Conservation (phyloP, 2,329 filamentous ascomycete genomes). For the Bipolaris zeicola region DNA sequence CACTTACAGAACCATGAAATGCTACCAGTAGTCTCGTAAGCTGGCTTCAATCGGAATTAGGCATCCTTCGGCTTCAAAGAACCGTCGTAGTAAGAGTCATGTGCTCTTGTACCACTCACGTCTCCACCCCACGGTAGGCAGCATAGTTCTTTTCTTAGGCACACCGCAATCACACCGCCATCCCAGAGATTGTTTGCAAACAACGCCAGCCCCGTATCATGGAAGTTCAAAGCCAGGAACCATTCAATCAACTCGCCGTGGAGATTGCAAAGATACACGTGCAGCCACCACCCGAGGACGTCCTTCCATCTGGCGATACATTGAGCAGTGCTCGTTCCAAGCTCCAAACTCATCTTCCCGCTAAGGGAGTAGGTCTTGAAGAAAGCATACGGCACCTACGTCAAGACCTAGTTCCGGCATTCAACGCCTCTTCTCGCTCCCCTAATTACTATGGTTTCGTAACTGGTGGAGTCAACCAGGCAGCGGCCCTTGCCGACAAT, state of each 20-base stretch:
- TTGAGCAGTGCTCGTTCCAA: slow-evolving; percentile 41
- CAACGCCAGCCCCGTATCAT: slow-evolving; percentile 1
- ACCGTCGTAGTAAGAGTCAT: neutral
- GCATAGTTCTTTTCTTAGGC: neutral
- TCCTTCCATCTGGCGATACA: slow-evolving; percentile 43
- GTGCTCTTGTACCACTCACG: neutral
- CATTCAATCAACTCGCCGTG: slow-evolving; percentile 26
- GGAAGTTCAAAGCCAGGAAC: slow-evolving; percentile 21
- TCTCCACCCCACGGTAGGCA: neutral
- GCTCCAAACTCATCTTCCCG: slow-evolving; percentile 48
- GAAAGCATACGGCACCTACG: slow-evolving; percentile 52
- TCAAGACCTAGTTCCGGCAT: slow-evolving; percentile 58
- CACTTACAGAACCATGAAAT: slow-evolving; percentile 2
- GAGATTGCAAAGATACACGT: slow-evolving; percentile 34
- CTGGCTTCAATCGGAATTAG: slow-evolving; percentile 1
- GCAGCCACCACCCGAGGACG: slow-evolving; percentile 25
- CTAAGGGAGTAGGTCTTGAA: slow-evolving; percentile 52
- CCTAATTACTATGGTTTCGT: slow-evolving; percentile 79
- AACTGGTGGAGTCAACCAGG: slow-evolving; percentile 78
- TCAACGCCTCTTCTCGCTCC: slow-evolving; percentile 67
- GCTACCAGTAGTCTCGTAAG: slow-evolving; percentile 5
- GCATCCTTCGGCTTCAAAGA: neutral
- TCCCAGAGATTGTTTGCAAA: neutral
- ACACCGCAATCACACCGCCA: too few relatives aligned
- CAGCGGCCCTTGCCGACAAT: slow-evolving; percentile 81